Base-by-base conservation (phyloP, 306 rosid species). In the Vigna reflexopilosa region DNA sequence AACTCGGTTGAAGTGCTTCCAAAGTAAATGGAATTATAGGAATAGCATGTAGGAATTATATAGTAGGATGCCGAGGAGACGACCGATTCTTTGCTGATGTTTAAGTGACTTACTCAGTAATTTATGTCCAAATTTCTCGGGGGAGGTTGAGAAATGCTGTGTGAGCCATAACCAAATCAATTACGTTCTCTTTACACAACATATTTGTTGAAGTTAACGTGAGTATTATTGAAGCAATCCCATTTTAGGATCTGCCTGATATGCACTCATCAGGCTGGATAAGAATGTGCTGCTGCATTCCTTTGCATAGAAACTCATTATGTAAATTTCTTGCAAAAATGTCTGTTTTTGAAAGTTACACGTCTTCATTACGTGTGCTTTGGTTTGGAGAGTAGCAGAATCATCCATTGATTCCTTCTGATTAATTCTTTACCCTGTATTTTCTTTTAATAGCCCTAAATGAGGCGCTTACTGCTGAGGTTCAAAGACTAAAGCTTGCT, bases 381-480 rank as follows among this genome's bases (percentile, higher is more conserved):
- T 56, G 32, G 22, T 14, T 20, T 65, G 12, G 22, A 77, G 34
- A 63, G 51, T 9, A 8, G 24, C 22, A n/a, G 79, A 82, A 57
- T 70, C 34, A 49, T 38, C 15, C 30, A 56, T 71, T 74, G 77
- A 16, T 38, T 32, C 55, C 34, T 40, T 47, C 50, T 69, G 63
- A 85, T 82, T 48, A 77, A 34, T 63, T 44, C 24, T 71, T 57
- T 40, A 58, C 42, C 63, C 34, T 79, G 38, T 81, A 72, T 51
- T 73, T 48, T 77, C 76, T 36, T 83, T 9, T 73, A 79, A 72
- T 88, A 94, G 97, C 98, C 82, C 86, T 94, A 71, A 92, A 92
- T 19, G 98, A 92, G 82, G 96, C 98, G 22, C 82, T 94, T 51
- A 94, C 96, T 6, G 79, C 93, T n/a, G 98, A 94, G 83, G 98